phyloP scores from a whole-genome alignment of 1,284 basidiomycete genomes.

The Coriolopsis trogii region DNA sequence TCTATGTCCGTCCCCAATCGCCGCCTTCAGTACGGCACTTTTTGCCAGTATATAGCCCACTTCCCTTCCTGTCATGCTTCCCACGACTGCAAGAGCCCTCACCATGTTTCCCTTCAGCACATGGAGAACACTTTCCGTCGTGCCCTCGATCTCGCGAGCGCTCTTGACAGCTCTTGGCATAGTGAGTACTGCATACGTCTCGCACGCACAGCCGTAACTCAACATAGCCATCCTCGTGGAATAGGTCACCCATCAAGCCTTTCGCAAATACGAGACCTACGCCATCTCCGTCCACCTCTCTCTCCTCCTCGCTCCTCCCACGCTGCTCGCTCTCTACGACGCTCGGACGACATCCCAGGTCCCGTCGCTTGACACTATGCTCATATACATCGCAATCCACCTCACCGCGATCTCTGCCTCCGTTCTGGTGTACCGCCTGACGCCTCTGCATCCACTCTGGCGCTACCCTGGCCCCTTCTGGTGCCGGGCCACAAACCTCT shows the following conservation, averaged over 20 bases:
- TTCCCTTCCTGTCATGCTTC: too few species aligned
- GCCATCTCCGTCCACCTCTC: background rate
- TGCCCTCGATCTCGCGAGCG: too few species aligned
- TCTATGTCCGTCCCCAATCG: too few species aligned
- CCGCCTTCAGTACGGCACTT: too few species aligned
- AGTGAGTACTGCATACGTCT: too few species aligned
- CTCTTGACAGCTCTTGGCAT: too few species aligned
- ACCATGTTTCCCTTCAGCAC: too few species aligned
- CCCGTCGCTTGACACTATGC: background rate
- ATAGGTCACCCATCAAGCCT: constrained; percentile 4
- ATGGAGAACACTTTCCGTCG: too few species aligned
- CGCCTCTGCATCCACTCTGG: constrained; percentile 35
- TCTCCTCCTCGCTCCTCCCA: background rate
- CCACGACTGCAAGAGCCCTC: too few species aligned
- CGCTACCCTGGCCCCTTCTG: constrained; percentile 31
- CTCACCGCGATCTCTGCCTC: background rate
- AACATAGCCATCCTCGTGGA: too few species aligned
- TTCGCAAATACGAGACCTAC: constrained; percentile 2
- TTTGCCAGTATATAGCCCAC: too few species aligned
- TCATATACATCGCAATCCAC: background rate
- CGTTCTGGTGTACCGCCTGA: constrained; percentile 28
- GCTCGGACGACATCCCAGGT: background rate
- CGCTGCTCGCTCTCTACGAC: background rate
- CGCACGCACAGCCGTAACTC: too few species aligned
- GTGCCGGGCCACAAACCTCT: constrained; percentile 28